A percentile compares a stretch with the other conserved stretches of the same genome.
phyloP scores from a whole-genome alignment of 306 rosid genomes.

The Medicago ruthenica region DNA sequence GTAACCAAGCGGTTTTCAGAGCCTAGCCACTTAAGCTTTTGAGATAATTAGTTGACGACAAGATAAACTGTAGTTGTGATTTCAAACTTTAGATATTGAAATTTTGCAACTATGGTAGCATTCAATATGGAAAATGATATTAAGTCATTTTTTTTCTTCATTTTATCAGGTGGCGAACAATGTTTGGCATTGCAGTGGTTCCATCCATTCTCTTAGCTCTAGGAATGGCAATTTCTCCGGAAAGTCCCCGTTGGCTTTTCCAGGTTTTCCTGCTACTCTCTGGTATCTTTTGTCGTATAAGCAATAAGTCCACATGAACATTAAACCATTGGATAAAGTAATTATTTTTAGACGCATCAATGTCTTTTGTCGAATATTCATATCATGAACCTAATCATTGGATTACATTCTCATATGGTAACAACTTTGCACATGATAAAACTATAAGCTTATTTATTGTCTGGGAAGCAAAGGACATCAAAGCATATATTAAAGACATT shows the following conservation, averaged over 20 bases:
- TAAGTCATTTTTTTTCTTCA: too few species aligned
- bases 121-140: background rate
- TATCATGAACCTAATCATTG: too few species aligned
- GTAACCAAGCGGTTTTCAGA: too few species aligned
- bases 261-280: constrained; percentile 64
- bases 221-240: constrained; percentile 92
- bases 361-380: constrained; percentile 10
- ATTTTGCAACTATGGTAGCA: background rate
- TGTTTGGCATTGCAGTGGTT: constrained; percentile 87
- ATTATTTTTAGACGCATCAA: constrained; percentile 9
- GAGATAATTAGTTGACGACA: too few species aligned
- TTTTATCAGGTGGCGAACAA: constrained; percentile 88
- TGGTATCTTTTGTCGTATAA: constrained; percentile 33
- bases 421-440: too few species aligned
- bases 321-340: background rate
- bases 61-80: background rate
- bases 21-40: too few species aligned
- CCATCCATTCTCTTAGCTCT: constrained; percentile 87
- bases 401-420: too few species aligned
- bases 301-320: constrained; percentile 1
- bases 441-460: too few species aligned
- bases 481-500: too few species aligned
- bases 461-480: too few species aligned
- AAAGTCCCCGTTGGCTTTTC: constrained; percentile 96
- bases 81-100: constrained; percentile 23